Base-by-base conservation (phyloP, 106 monocot genomes). In the Gastrodia elata region DNA sequence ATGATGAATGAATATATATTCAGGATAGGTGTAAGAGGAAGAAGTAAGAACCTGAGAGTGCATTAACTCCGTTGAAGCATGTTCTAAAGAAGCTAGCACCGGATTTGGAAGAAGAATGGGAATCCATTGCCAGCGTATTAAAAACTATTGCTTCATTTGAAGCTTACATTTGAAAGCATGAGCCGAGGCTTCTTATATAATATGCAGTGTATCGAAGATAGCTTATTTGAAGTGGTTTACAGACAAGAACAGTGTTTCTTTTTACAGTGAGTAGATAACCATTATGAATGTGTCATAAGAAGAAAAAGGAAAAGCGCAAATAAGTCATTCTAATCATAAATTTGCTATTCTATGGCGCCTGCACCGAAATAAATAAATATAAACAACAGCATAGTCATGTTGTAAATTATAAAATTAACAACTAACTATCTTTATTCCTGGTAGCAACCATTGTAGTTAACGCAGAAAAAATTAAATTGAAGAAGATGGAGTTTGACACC, bases 41-140 rank as follows among this genome's bases (percentile, higher is more conserved):
- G 64, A 72, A 13, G 7, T 15, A n/a, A 6, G 22, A 37, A 94
- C 94, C 94, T 94, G 91, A 71, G 28, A 94, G 83, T 0, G 89
- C 85, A 78, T 94, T 94, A 78, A 91, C 76, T 30, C 89, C 87
- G 82, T 94, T 91, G 76, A 94, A 89, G 65, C 84, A 83, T 38
- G 94, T 91, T 64, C 82, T 83, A 27, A 82, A 75, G 71, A 89
- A 91, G 76, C 79, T 72, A 3, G 87, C 80, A 42, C 89, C 94
- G 4, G 82, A 69, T 67, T 83, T 84, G 61, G 85, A 39, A 38
- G 81, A 42, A 1, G 25, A 26, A 40, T 81, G 70, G 33, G 20
- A 65, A 22, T 82, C 83, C 79, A 83, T 75, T 76, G 15, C 2
- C 26, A 11, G 40, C 41, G 38, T 5, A 41, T 39, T 40, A 40